Percentiles rank a stretch among this genome's conserved stretches.
Conservation (phyloP, 2,329 filamentous ascomycete genomes). For the Teratosphaeria nubilosa region DNA sequence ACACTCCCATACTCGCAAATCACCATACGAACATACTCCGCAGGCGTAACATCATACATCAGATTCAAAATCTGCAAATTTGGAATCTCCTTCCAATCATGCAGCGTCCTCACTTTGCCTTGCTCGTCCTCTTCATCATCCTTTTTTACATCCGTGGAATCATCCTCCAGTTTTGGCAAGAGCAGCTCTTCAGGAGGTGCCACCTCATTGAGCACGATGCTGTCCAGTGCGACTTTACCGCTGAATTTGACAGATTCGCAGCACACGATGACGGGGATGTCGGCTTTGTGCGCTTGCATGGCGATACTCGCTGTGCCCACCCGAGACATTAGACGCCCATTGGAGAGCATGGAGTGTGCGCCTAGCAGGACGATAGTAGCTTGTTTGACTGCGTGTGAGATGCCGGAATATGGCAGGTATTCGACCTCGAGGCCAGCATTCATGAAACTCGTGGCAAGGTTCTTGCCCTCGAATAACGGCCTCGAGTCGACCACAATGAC, state of each 20-base stretch:
- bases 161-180: background rate
- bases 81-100: constrained; percentile 48
- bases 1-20: constrained; percentile 85
- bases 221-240: constrained; percentile 78
- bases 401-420: constrained; percentile 71
- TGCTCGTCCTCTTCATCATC: constrained; percentile 18
- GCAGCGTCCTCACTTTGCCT: constrained; percentile 26
- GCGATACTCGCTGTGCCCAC: constrained; percentile 81
- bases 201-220: constrained; percentile 89
- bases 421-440: constrained; percentile 63
- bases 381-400: constrained; percentile 62
- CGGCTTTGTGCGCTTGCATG: constrained; percentile 65
- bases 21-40: constrained; percentile 76
- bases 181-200: constrained; percentile 61
- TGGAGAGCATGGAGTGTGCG: constrained; percentile 90
- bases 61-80: constrained; percentile 59
- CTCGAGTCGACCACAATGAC: constrained; percentile 76
- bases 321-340: constrained; percentile 79
- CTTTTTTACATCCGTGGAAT: constrained; percentile 8
- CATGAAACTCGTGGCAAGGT: constrained; percentile 60
- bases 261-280: constrained; percentile 75
- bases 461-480: constrained; percentile 59
- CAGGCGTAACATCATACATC: constrained; percentile 85
- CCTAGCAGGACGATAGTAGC: constrained; percentile 71
- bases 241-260: constrained; percentile 96